phyloP scores from a whole-genome alignment of 2,329 filamentous ascomycete genomes.

The Fusarium sp. region DNA sequence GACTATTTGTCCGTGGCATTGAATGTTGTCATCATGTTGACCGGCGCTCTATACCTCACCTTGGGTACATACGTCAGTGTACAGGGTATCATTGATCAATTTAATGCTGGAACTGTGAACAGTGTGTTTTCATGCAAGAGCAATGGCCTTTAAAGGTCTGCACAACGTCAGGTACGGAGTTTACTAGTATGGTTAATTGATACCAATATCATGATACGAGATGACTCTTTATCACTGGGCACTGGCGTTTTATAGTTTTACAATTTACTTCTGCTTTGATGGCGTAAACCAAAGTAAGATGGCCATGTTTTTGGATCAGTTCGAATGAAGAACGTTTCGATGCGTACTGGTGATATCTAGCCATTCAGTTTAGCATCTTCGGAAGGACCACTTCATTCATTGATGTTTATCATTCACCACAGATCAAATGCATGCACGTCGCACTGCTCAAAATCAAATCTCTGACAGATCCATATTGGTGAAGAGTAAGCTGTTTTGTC shows the following conservation, averaged over 20 bases:
- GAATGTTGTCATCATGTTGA: slow-evolving; percentile 79
- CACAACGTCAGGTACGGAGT: neutral
- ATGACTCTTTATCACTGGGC: neutral
- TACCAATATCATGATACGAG: neutral
- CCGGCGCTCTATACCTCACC: slow-evolving; percentile 82
- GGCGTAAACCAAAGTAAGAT: neutral
- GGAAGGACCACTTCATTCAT: no score
- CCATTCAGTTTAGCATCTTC: no score
- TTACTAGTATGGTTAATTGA: neutral
- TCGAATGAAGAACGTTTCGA: no score
- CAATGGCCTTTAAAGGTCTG: slow-evolving; percentile 68
- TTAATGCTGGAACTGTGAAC: slow-evolving; percentile 72
- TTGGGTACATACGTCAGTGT: slow-evolving; percentile 85
- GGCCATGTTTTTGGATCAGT: no score
- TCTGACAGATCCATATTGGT: no score
- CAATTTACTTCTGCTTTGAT: neutral
- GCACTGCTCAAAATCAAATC: no score
- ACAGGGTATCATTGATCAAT: slow-evolving; percentile 81
- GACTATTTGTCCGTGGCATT: slow-evolving; percentile 69
- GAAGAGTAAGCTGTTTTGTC: no score
- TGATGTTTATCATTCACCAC: no score
- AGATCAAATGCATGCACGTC: no score
- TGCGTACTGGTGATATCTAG: no score
- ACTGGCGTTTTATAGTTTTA: neutral
- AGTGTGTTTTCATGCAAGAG: slow-evolving; percentile 81